Base-by-base conservation (phyloP, 2,329 filamentous ascomycete genomes). In the Colletotrichum sp. region DNA sequence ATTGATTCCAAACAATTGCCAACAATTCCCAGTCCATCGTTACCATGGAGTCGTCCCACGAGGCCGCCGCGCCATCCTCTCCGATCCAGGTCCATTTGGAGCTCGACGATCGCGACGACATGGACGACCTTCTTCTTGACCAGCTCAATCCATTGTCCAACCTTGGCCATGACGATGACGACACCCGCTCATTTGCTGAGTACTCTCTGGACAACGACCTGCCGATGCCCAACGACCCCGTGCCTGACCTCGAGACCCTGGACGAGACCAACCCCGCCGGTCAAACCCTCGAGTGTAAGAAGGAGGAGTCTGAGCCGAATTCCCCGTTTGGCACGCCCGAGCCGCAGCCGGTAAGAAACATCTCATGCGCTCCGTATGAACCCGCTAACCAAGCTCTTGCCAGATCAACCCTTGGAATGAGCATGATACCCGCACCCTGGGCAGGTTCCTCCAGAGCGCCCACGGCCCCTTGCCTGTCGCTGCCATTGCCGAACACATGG, bases 121-220 rank as follows among this genome's bases (percentile, higher is more conserved):
- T 36, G 4, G 48, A 22, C 22, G 22, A 34, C 32, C 10, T 32
- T 32, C 32, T 32, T 32, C 32, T 32, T 13, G 32, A 32, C 12
- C 43, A n/a, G 22, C 16, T 22, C 13, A 0, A 34, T 22, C 48
- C 48, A 2, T n/a, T 52, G 8, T 15, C 48, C 16, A 8, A 52
- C 6, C 18, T 52, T 4, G n/a, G n/a, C n/a, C 7, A n/a, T 15
- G 52, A 27, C n/a, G 4, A 27, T 0, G 13, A 27, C 5, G 1
- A 55, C 9, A 39, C 36, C 15, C n/a, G 25, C 15, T 22, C n/a
- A 22, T 18, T 27, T 12, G 1, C 10, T 5, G 52, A 55, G 52
- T 27, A 55, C 22, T 9, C 25, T 7, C 10, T 22, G 10, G 10
- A 5, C n/a, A 55, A 22, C 52, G 52, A 55, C 52, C n/a, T 22